phyloP scores from a whole-genome alignment of 2,329 filamentous ascomycete species.

The Penicillium sumatraense region DNA sequence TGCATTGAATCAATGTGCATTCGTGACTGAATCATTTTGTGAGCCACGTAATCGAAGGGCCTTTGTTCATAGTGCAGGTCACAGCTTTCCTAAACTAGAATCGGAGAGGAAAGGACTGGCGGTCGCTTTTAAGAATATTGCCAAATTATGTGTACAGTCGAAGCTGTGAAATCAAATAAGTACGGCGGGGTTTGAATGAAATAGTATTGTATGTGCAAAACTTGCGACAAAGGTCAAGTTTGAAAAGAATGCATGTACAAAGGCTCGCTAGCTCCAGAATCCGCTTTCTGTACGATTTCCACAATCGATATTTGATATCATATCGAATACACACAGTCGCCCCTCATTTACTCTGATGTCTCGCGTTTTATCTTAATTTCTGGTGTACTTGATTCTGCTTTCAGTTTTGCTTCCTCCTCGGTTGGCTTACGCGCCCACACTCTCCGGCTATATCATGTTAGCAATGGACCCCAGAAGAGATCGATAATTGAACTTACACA shows the following conservation, averaged over 20 bases:
- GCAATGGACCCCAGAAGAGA: background rate
- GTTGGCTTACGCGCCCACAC: constrained; percentile 1
- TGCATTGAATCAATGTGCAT: background rate
- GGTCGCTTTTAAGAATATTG: background rate
- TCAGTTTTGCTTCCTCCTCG: background rate
- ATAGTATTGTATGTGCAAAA: too few species aligned
- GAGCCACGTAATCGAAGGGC: background rate
- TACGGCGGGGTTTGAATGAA: too few species aligned
- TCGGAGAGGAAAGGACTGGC: background rate
- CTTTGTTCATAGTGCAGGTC: background rate
- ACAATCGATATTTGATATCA: too few species aligned
- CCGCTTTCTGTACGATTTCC: too few species aligned
- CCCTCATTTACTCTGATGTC: too few species aligned
- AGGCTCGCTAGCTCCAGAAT: too few species aligned
- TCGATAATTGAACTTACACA: background rate
- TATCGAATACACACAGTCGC: too few species aligned
- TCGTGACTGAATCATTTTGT: background rate
- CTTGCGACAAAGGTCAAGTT: too few species aligned
- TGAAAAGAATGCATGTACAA: too few species aligned
- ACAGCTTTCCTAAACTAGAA: background rate
- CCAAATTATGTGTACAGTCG: background rate
- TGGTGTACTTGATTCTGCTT: background rate
- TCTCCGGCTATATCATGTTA: background rate
- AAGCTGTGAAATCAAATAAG: background rate
- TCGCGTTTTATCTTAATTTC: background rate